phyloP scores from a whole-genome alignment of 495 filamentous ascomycete species.

The Podospora tetraspora region DNA sequence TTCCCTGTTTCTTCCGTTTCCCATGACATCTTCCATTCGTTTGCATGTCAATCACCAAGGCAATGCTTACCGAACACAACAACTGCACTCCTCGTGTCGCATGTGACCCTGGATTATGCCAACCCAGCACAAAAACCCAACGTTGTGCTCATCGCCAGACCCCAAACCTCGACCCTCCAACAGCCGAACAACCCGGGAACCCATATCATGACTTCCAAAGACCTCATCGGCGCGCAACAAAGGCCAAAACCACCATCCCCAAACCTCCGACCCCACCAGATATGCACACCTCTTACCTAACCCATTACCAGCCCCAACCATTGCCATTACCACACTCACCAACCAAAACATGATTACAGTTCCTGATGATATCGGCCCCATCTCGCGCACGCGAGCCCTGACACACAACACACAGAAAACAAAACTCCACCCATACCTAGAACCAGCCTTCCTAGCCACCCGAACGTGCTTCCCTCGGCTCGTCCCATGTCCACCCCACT shows the following conservation, averaged over 20 bases:
- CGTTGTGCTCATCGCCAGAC: not conserved
- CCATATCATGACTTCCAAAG: not conserved
- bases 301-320: not conserved
- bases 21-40: not conserved
- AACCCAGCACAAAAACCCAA: not conserved
- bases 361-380: not conserved
- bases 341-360: not conserved
- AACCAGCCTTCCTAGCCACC: not conserved
- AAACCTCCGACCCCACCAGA: not conserved
- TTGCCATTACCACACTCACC: not conserved
- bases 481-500: not conserved
- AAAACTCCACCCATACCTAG: not conserved
- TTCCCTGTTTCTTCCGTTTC: not conserved
- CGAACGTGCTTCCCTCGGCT: not conserved
- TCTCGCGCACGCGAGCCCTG: not conserved
- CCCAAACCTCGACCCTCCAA: not conserved
- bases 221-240: not conserved
- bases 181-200: not conserved
- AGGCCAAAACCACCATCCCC: not conserved
- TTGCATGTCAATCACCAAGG: not conserved
- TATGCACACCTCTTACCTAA: not conserved
- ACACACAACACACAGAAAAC: not conserved
- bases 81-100: not conserved
- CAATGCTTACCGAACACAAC: not conserved
- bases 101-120: not conserved